These are phyloP conservation scores for Umbelopsis isabellina DNA, from an alignment of 192 early-diverging fungal species.

Conservation along the genomic window DNA sequence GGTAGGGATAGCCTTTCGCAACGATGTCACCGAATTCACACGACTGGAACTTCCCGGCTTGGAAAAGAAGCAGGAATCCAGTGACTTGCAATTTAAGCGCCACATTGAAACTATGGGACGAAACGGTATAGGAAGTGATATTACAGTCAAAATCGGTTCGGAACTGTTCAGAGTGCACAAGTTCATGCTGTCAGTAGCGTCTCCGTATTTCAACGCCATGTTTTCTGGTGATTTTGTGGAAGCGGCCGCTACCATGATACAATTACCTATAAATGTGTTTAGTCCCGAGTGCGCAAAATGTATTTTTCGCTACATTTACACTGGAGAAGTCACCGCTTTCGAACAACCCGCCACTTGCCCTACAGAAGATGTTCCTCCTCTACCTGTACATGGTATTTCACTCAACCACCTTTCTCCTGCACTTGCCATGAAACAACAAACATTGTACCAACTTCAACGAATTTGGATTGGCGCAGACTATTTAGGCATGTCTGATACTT, in stretches of 20 bases:
- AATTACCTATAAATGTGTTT: slow-evolving; percentile 21
- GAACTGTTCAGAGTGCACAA: slow-evolving; percentile 18
- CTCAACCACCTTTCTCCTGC: not conserved
- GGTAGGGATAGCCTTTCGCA: slow-evolving; percentile 9
- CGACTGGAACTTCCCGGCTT: slow-evolving; percentile 20
- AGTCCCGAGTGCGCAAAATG: not conserved
- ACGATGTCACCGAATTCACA: slow-evolving; percentile 21
- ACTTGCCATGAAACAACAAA: not conserved
- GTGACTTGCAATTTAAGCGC: slow-evolving; percentile 20
- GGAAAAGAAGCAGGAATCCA: slow-evolving; percentile 22
- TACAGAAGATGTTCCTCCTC: not conserved
- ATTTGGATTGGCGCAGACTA: slow-evolving; percentile 34
- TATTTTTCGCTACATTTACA: slow-evolving; percentile 33
- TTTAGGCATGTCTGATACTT: slow-evolving; percentile 30
- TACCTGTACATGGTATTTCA: not conserved
- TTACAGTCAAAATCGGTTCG: not conserved
- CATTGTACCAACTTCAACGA: slow-evolving; percentile 16
- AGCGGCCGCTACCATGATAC: slow-evolving; percentile 12
- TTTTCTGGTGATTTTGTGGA: slow-evolving; percentile 34
- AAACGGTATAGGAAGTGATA: slow-evolving; percentile 9
- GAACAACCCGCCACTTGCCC: slow-evolving; percentile 4
- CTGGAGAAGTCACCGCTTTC: not conserved
- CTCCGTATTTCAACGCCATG: slow-evolving; percentile 38
- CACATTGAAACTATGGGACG: slow-evolving; percentile 18
- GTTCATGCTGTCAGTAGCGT: slow-evolving; percentile 18